These are phyloP conservation scores for Piedraia hortae DNA, from an alignment of 2,329 filamentous ascomycete genomes.

Conservation along the genomic window DNA sequence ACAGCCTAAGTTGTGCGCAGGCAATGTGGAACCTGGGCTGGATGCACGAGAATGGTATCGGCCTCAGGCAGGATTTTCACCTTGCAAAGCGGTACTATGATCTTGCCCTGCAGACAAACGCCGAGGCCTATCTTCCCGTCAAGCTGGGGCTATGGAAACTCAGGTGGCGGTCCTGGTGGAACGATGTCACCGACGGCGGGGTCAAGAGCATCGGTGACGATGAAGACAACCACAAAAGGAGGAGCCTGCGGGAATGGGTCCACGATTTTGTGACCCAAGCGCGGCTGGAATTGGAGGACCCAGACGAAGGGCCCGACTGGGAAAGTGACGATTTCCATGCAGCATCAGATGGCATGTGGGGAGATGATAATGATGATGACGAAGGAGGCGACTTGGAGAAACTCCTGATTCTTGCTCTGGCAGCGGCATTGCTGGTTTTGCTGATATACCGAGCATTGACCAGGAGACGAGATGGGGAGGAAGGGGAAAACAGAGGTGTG, in stretches of 20 bases:
- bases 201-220: conserved; percentile 84
- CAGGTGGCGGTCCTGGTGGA: conserved; percentile 71
- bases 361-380: too few species aligned
- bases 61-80: conserved; percentile 83
- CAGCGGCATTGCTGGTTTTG: too few species aligned
- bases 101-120: conserved; percentile 66
- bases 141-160: conserved; percentile 70
- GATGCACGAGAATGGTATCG: conserved; percentile 97
- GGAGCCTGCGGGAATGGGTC: conserved; percentile 49
- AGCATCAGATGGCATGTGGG: too few species aligned
- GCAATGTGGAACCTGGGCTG: conserved; percentile 92
- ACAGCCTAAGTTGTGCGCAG: conserved; percentile 76
- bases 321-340: too few species aligned
- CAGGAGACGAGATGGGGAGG: too few species aligned
- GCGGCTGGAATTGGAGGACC: too few species aligned
- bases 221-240: conserved; percentile 4
- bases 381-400: too few species aligned
- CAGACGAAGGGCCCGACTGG: too few species aligned
- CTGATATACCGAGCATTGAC: too few species aligned
- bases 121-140: conserved; percentile 77
- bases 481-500: too few species aligned
- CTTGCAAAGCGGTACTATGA: conserved; percentile 93
- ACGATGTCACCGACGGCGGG: conserved; percentile 66
- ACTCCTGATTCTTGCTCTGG: too few species aligned
- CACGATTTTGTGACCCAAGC: conserved; percentile 60